Evolutionary conservation across 2,329 filamentous ascomycete genomes (phyloP), one percentile per base, ranked within the genome.

Genomic region (Cladosporium sp.): DNA sequence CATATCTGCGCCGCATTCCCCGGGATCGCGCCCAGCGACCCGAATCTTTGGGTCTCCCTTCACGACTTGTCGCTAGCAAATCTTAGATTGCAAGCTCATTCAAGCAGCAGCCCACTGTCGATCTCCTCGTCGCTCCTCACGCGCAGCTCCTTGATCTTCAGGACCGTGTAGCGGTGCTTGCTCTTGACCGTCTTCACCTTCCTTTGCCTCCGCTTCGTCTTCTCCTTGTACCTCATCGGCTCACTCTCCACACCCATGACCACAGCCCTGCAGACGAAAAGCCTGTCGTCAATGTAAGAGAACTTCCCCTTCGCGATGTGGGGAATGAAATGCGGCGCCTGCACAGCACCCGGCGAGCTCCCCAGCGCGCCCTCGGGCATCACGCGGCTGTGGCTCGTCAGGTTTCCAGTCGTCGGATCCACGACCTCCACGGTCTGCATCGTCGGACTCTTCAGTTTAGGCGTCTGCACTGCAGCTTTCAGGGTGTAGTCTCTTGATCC

Each of bases 401-500:
- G 49, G 8, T 54, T 49, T 22, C 61, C 61, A 8, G 62, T 61
- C 3, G 63, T 63, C 3, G 55, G 56, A 8, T 46, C 49, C 49
- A 40, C 4, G 13, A 46, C 34, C 11, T 46, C 50, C 22, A 35
- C 18, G 13, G 43, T 53, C 28, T 46, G 34, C 43, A 46, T 53
- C 9, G 50, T 46, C 22, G 50, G 43, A 37, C 63, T 66, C 43
- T 63, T 66, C 11, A 65, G 53, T 53, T 61, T 61, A 3, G 65
- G 61, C 9, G 61, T 44, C n/a, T 87, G 83, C 4, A 79, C 74
- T 4, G 87, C 88, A 1, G 75, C 73, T 70, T 90, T 88, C 58
- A 97, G 77, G 4, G 92, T 96, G 72, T 88, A 95, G 70, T 97
- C 92, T 58, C 93, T 80, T 60, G 85, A 92, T 28, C 93, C 93